Evolutionary conservation across 2,329 filamentous ascomycete species (phyloP), one percentile per base, ranked within the genome.

Genomic region (Ophidiomyces ophidiicola): DNA sequence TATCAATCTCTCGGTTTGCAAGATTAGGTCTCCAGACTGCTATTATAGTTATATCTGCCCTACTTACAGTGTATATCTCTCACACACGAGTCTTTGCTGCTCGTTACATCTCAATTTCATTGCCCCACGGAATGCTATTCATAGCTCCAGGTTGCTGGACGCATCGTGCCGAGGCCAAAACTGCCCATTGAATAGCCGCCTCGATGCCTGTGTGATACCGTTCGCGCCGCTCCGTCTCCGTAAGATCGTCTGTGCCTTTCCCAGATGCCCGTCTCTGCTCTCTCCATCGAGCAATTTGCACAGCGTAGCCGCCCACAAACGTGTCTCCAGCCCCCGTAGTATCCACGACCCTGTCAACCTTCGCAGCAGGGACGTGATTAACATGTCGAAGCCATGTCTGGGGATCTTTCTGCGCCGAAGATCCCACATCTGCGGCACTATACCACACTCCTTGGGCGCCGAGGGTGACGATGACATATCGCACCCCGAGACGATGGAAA

Each of bases 291-390:
- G 83, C 82, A 20, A 80, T 71, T 42, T 77, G 74, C 18, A 90
- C 74, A 2, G 84, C 82, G 57, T 94, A 93, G 15, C 76, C 81
- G 1, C 90, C 88, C 4, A 92, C 83, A 62, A 94, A 94, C 0
- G 88, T 94, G 58, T 96, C 88, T 0, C 88, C 88, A 4, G 90
- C 90, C 1, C 82, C 88, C 5, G 88, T 96, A 1, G 88, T 96
- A 58, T 96, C 88, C 3, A 94, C 76, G 1, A 96, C 88, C 41
- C 71, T 62, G 3, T 57, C 63, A 12, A 84, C 80, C 59, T 81
- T 80, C 45, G 74, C 69, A 0, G 82, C 84, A 3, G 67, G 63
- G 1, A 86, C 60, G 42, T 58, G 50, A 32, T 56, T 55, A 15
- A 53, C 54, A 28, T 54, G 58, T n/a, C 57, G 50, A 6, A 43